Base-by-base conservation (phyloP, 2,329 filamentous ascomycete genomes). In the Fusarium denticulatum region DNA sequence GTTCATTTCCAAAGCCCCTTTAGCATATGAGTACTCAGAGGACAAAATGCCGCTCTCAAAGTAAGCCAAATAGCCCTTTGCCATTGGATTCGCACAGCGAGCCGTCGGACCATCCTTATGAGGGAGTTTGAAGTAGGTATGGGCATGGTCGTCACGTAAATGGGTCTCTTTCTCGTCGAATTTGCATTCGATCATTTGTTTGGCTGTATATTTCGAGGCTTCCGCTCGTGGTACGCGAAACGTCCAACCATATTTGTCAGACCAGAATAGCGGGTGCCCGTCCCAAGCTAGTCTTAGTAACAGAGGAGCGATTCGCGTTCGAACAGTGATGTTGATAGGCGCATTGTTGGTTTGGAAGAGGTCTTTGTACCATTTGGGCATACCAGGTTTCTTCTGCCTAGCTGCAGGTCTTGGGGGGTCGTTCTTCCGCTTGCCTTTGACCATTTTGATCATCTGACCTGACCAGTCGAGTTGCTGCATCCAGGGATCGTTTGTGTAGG, bases 1-100 rank as follows among this genome's bases (percentile, higher is more conserved):
- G 77, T 99, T 99, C 96, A 99, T 99, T 77, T 98, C 93, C 47
- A 99, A 85, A 0, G 97, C 96, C 81, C 97, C 95, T 79, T 97
- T 98, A 0, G 96, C 96, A 78, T 98, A 96, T 0, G 91, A 81
- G 78, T 93, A 98, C 81, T 97, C 93, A 0, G 96, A 98, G 1
- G 94, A 94, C 7, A 99, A 85, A 1, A 89, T 94, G 0, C 95
- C 96, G 40, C 93, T 93, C 78, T 99, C 96, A 78, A 99, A 98
- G 80, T 97, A 98, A 58, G 91, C 82, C 64, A 97, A 85, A 77
- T 98, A 99, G 16, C 93, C 90, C 82, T 99, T 99, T 13, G 96
- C 95, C 80, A 99, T 88, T 0, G 96, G 96, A 71, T 91, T 97
- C 4, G 88, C 89, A 81, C 96, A 98, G 64, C 96, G 89, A 20